Evolutionary conservation across 148 eudicot genomes (phyloP).

Genomic region (Diospyros lotus): DNA sequence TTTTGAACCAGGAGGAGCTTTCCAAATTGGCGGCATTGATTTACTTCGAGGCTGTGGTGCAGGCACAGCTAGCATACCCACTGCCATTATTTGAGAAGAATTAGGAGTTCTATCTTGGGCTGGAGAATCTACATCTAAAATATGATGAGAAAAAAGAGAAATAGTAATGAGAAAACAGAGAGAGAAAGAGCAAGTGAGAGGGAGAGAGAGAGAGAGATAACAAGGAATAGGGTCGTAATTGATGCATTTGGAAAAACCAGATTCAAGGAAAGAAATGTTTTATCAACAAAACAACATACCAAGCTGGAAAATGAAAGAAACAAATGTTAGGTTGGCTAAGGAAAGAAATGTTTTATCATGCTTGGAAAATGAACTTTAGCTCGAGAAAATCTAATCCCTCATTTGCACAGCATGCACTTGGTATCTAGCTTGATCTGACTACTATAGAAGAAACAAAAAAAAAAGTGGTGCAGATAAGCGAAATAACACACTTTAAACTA

Average conservation of each 20-base stretch:
- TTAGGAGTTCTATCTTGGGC: conserved; percentile 23
- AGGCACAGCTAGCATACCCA: conserved; percentile 9
- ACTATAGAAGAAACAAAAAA: not conserved
- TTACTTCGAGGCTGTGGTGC: conserved; percentile 19
- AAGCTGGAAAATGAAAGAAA: too few relatives aligned
- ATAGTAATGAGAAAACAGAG: not conserved
- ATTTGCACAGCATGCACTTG: not conserved
- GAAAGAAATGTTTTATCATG: too few relatives aligned
- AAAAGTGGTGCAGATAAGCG: too few relatives aligned
- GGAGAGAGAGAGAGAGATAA: not conserved
- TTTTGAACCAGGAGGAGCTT: conserved; percentile 50
- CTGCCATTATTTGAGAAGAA: conserved; percentile 28
- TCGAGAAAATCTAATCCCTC: not conserved
- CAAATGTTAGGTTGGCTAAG: too few relatives aligned
- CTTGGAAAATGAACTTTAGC: too few relatives aligned
- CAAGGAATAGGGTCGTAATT: too few relatives aligned
- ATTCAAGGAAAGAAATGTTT: not conserved
- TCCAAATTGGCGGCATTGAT: conserved; percentile 47
- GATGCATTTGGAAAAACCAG: not conserved
- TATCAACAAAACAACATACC: too few relatives aligned
- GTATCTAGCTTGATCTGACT: not conserved
- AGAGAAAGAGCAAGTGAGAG: not conserved
- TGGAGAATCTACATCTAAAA: conserved; percentile 32
- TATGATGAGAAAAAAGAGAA: not conserved
- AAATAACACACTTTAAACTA: too few relatives aligned